Evolutionary conservation across 225 moss, liverwort and hornwort genomes (phyloP), one percentile per base, ranked within the genome.

Genomic region (Anthoceros angustus): DNA sequence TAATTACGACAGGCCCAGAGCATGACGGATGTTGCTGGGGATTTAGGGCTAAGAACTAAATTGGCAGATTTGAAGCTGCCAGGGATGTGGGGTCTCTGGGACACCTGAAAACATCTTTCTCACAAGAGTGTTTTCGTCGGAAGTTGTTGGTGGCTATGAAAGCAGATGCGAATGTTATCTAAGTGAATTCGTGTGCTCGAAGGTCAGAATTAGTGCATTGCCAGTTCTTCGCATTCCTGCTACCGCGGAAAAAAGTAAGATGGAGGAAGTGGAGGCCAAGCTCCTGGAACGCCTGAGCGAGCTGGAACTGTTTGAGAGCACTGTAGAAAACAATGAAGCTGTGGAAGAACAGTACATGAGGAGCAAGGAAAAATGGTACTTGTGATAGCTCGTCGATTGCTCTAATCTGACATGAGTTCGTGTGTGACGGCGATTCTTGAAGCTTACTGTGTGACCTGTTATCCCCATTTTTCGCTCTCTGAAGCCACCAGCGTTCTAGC

Each of bases 211-310:
- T n/a, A n/a, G n/a, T n/a, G n/a, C n/a, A n/a, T n/a, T n/a, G n/a
- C 21, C 50, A 16, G 16, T 21, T 5, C 2, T 55, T 55, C 21
- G 50, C 16, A 2, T 55, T 21, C 50, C 18, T 55, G 16, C 1
- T 55, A 16, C 21, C 18, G 50, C 21, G 2, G 3, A 21, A 15
- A 55, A 55, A 21, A 3, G 50, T 4, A 15, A 21, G 0, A 64
- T 39, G 39, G 38, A 9, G 18, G 18, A 38, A 6, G 15, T 63
- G 70, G 80, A 81, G 70, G 72, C 43, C 25, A 62, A 62, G 66
- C 82, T 95, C 10, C 63, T 87, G 21, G 61, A 69, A 41, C 92
- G 85, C 76, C 89, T 88, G 92, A 76, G 80, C 74, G 78, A 84
- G 63, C 81, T 98, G 70, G 64, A 86, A 42, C 82, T 83, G 42